Evolutionary conservation across 805 yeast genomes (phyloP).

Genomic region (Starmerella apicola): DNA sequence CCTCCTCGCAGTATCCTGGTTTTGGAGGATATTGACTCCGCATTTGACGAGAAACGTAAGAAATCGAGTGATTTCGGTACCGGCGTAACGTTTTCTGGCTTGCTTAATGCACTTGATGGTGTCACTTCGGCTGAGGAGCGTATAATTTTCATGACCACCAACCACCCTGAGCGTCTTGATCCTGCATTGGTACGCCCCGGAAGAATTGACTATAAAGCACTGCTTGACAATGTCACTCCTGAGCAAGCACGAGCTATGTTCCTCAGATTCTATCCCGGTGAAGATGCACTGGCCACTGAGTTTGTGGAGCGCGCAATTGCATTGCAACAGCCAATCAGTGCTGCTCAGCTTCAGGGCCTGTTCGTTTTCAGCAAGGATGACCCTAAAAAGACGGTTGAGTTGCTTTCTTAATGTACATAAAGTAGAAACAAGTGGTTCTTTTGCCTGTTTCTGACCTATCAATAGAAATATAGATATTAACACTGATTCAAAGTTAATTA

Average conservation of each 20-base stretch:
- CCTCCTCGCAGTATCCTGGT: slow-evolving; percentile 79
- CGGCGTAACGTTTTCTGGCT: slow-evolving; percentile 91
- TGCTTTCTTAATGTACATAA: too few species aligned
- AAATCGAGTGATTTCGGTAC: slow-evolving; percentile 71
- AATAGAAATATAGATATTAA: too few species aligned
- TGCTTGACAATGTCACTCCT: slow-evolving; percentile 76
- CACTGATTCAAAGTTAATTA: too few species aligned
- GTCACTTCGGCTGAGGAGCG: slow-evolving; percentile 97
- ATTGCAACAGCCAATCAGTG: slow-evolving; percentile 52
- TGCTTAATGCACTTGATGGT: slow-evolving; percentile 89
- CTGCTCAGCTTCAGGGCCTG: slow-evolving; percentile 91
- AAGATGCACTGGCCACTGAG: slow-evolving; percentile 41
- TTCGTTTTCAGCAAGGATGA: slow-evolving; percentile 83
- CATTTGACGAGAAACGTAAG: slow-evolving; percentile 61
- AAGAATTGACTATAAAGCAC: slow-evolving; percentile 71
- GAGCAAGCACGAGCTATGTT: slow-evolving; percentile 77
- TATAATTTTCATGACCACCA: slow-evolving; percentile 94
- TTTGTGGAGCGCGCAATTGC: slow-evolving; percentile 36
- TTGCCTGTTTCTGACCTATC: too few species aligned
- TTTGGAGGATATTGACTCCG: slow-evolving; percentile 92
- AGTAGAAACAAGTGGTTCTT: too few species aligned
- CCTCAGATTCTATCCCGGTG: slow-evolving; percentile 62
- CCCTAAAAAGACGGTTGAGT: slow-evolving; percentile 69
- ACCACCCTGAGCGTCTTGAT: slow-evolving; percentile 87
- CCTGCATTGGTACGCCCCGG: slow-evolving; percentile 94